Evolutionary conservation across 2,329 filamentous ascomycete genomes (phyloP), one percentile per base, ranked within the genome.

Genomic region (Leptographium wingfieldii): DNA sequence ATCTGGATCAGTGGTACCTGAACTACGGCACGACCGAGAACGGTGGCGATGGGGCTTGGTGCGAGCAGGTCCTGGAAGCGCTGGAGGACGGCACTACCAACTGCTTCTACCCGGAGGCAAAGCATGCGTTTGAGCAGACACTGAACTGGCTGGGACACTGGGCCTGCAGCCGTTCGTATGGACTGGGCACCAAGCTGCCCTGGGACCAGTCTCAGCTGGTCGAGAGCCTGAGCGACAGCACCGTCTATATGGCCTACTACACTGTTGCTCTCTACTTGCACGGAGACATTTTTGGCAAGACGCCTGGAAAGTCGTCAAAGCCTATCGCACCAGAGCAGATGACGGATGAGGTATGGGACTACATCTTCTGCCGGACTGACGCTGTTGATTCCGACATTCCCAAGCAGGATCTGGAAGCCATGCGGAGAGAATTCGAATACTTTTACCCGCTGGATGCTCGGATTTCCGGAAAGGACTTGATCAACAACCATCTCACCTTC

Each of bases 1-100:
- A 92, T 65, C 85, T 97, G 69, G 92, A 96, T 67, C 94, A 99
- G 74, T 99, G 94, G 92, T 99, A 95, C 75, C 78, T 99, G 67
- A 92, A 96, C 74, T 99, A 99, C 69, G 64, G 57, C 49, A 58
- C 57, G 22, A 53, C 56, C 11, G 63, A 65, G 61, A 65, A 65
- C 57, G 63, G 63, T 29, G 94, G 94, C 63, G 88, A 92, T 74
- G 89, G 90, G 52, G 81, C 86, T 56, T 97, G 94, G 94, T 88
- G 88, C 69, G 76, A 88, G 63, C 78, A 81, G 52, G 90, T 88
- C 16, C 77, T 92, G 59, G 80, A 86, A 65, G 86, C 88, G 70
- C 84, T 95, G 55, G 33, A 40, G 40, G 60, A 61, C 38, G 60
- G 54, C n/a, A 53, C 53, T 7, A 52, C 49, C 16, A 81, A 96